phyloP scores from a whole-genome alignment of 2,329 filamentous ascomycete genomes.

The Penicillium hesseltinei region DNA sequence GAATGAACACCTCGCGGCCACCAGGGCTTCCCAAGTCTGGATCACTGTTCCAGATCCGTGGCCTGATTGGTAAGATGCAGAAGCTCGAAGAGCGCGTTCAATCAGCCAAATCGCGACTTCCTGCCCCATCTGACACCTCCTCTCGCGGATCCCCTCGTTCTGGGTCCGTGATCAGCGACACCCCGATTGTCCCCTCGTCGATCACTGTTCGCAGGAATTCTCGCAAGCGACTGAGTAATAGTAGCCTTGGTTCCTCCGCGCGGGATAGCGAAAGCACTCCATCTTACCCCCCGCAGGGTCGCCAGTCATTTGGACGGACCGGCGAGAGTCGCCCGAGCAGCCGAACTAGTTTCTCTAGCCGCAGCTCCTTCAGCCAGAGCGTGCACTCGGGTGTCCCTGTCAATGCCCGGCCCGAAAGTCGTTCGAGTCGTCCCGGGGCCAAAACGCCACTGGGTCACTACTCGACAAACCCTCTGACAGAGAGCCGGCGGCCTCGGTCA shows the following conservation, averaged over 20 bases:
- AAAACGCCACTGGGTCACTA: slow-evolving; percentile 64
- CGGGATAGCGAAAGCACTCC: slow-evolving; percentile 38
- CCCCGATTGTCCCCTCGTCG: slow-evolving; percentile 50
- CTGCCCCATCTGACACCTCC: slow-evolving; percentile 73
- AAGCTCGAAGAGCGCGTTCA: slow-evolving; percentile 92
- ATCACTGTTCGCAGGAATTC: slow-evolving; percentile 54
- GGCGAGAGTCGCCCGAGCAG: slow-evolving; percentile 68
- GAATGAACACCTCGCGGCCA: slow-evolving; percentile 47
- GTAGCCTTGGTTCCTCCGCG: slow-evolving; percentile 41
- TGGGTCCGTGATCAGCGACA: slow-evolving; percentile 49
- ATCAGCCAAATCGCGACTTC: slow-evolving; percentile 84
- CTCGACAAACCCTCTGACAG: slow-evolving; percentile 47
- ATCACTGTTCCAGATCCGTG: slow-evolving; percentile 89
- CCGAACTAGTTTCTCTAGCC: slow-evolving; percentile 60
- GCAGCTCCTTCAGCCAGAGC: slow-evolving; percentile 42
- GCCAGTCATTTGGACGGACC: slow-evolving; percentile 51
- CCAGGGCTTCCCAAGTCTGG: slow-evolving; percentile 57
- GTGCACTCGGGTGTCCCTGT: slow-evolving; percentile 39
- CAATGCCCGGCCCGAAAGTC: slow-evolving; percentile 60
- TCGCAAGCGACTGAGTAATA: slow-evolving; percentile 43
- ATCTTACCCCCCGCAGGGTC: slow-evolving; percentile 35
- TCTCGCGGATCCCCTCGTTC: slow-evolving; percentile 75
- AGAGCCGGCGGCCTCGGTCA: slow-evolving; percentile 63
- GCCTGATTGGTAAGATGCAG: slow-evolving; percentile 94
- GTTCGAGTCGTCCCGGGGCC: slow-evolving; percentile 59